phyloP scores from a whole-genome alignment of 2,329 filamentous ascomycete genomes.

The Penicillium sp. region DNA sequence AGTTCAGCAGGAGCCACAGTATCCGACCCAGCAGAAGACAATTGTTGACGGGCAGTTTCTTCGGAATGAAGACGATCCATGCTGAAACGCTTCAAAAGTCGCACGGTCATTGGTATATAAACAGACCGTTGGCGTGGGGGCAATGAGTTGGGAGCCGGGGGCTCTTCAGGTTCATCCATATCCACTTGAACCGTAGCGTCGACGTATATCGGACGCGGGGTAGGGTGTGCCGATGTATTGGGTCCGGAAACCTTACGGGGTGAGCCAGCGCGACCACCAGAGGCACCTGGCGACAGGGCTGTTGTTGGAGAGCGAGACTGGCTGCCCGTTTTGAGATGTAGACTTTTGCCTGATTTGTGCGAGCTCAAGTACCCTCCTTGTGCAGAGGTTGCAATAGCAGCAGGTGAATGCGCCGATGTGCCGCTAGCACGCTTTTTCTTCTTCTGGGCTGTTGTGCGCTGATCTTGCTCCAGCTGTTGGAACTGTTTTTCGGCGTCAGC shows the following conservation, averaged over 20 bases:
- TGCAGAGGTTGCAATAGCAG: conserved; percentile 42
- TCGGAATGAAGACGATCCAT: conserved; percentile 45
- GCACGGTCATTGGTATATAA: conserved; percentile 48
- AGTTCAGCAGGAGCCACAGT: conserved; percentile 19
- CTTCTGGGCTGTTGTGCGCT: conserved; percentile 50
- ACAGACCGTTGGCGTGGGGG: conserved; percentile 28
- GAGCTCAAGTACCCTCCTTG: conserved; percentile 36
- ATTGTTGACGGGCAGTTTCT: conserved; percentile 29
- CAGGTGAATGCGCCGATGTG: conserved; percentile 57
- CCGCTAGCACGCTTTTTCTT: conserved; percentile 63
- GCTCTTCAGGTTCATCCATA: conserved; percentile 42
- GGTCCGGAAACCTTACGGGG: conserved; percentile 37
- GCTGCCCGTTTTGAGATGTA: conserved; percentile 35
- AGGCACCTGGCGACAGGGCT: conserved; percentile 32
- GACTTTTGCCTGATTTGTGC: conserved; percentile 29
- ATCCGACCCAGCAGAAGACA: conserved; percentile 21
- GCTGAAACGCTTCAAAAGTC: conserved; percentile 48
- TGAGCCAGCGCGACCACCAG: conserved; percentile 29
- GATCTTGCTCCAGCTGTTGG: conserved; percentile 63
- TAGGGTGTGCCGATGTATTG: conserved; percentile 32
- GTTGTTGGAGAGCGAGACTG: conserved; percentile 42
- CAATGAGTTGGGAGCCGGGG: conserved; percentile 15
- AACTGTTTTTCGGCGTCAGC: conserved; percentile 67
- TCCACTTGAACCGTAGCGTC: conserved; percentile 50
- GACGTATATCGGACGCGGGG: conserved; percentile 42